Conservation (phyloP, 169 alveolate genomes). For the Besnoitia besnoiti region DNA sequence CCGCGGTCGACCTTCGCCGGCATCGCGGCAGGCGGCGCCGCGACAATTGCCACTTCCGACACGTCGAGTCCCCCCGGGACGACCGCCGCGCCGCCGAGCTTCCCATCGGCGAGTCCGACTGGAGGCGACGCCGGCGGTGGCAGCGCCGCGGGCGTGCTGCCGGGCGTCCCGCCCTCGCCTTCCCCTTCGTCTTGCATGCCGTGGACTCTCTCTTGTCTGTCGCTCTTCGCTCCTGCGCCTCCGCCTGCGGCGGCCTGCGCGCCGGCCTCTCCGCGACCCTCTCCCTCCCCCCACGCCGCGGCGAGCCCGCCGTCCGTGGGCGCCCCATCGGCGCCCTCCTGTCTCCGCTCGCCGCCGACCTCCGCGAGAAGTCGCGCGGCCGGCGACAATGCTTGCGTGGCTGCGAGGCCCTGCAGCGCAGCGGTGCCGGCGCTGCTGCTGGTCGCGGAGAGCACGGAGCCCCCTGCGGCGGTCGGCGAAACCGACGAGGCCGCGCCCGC, state of each 20-base stretch:
- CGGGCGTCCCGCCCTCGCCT: not conserved
- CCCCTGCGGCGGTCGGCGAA: not conserved
- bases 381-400: not conserved
- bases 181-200: not conserved
- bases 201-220: not conserved
- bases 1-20: conserved; percentile 11
- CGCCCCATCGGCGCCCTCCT: not conserved
- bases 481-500: not conserved
- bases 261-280: not conserved
- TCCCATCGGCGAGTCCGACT: conserved; percentile 12
- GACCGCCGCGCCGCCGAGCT: not conserved
- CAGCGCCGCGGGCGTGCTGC: conserved; percentile 32
- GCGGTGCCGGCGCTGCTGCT: not conserved
- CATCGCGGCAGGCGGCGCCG: not conserved
- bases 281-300: not conserved
- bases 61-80: not conserved
- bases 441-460: not conserved
- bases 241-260: not conserved
- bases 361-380: not conserved
- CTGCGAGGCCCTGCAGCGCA: not conserved
- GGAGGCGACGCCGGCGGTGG: conserved; percentile 7
- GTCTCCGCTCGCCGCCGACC: not conserved
- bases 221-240: not conserved
- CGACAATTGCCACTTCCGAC: not conserved
- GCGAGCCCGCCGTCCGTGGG: not conserved